These are phyloP conservation scores for Aristolochia fimbriata DNA, from an alignment of 164 flowering plant species.

Conservation along the genomic window DNA sequence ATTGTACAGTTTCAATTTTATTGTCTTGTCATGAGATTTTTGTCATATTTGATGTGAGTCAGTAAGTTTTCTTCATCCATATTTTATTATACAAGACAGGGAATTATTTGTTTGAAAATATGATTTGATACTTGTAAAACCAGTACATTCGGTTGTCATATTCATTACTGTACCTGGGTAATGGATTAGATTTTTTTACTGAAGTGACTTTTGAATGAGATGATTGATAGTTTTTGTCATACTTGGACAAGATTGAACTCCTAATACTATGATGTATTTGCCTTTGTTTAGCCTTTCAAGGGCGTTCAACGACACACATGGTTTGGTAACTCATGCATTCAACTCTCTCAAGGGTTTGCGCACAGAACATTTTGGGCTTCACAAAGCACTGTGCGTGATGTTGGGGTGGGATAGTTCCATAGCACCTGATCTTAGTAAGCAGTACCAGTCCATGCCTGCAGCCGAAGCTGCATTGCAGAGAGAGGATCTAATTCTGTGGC, in stretches of 20 bases:
- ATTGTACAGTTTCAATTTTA: too few relatives aligned
- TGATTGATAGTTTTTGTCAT: not conserved
- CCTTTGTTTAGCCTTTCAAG: slow-evolving; percentile 29
- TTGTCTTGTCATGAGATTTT: too few relatives aligned
- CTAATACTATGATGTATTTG: not conserved
- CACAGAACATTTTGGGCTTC: slow-evolving; percentile 64
- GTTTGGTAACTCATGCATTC: slow-evolving; percentile 47
- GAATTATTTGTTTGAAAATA: not conserved
- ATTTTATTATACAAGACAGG: too few relatives aligned
- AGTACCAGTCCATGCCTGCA: slow-evolving; percentile 22
- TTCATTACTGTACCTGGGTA: not conserved
- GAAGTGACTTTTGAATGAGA: not conserved
- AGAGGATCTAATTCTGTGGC: slow-evolving; percentile 72
- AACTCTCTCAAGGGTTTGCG: slow-evolving; percentile 32
- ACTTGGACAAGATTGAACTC: not conserved
- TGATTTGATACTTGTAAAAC: not conserved
- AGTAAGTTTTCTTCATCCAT: too few relatives aligned
- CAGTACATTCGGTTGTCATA: not conserved
- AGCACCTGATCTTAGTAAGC: slow-evolving; percentile 20
- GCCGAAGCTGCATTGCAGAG: slow-evolving; percentile 35
- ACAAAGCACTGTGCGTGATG: slow-evolving; percentile 58
- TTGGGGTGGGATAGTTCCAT: slow-evolving; percentile 56
- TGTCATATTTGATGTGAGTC: too few relatives aligned
- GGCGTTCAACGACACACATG: slow-evolving; percentile 33
- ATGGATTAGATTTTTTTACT: too few relatives aligned